Evolutionary conservation across 345 rosid genomes (phyloP).

Genomic region (Pugionium cornutum): DNA sequence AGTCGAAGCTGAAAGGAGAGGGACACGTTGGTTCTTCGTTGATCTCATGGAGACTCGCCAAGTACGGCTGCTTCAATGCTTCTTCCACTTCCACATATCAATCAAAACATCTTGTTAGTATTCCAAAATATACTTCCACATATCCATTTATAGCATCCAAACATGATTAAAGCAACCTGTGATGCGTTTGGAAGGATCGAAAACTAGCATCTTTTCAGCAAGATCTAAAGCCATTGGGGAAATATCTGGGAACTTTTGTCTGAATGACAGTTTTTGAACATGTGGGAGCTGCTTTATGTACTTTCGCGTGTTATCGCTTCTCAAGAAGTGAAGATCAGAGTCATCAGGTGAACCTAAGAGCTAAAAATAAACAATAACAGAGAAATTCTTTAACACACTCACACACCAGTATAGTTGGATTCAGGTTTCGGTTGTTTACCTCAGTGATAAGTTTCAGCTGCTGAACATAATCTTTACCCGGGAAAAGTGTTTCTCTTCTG

Average conservation of each 20-base stretch:
- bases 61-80: conserved; percentile 72
- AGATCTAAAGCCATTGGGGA: conserved; percentile 77
- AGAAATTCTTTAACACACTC: conserved; percentile 7
- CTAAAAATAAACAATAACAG: conserved; percentile 36
- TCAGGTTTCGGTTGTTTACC: conserved; percentile 45
- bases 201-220: conserved; percentile 80
- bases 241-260: conserved; percentile 58
- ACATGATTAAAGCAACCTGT: conserved; percentile 43
- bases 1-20: conserved; percentile 68
- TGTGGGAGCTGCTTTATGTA: conserved; percentile 78
- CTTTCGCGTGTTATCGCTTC: conserved; percentile 79
- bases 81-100: conserved; percentile 56
- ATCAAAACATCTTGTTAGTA: background rate
- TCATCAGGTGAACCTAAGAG: conserved; percentile 86
- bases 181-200: conserved; percentile 84
- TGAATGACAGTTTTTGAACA: conserved; percentile 68
- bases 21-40: conserved; percentile 82
- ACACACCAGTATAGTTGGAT: background rate
- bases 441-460: conserved; percentile 76
- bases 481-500: conserved; percentile 72
- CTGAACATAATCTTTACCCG: conserved; percentile 89
- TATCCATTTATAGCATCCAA: background rate
- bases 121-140: background rate
- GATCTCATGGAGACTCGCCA: conserved; percentile 90
- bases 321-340: conserved; percentile 77